Conservation (phyloP, 345 rosid genomes). For the Kernera saxatilis region DNA sequence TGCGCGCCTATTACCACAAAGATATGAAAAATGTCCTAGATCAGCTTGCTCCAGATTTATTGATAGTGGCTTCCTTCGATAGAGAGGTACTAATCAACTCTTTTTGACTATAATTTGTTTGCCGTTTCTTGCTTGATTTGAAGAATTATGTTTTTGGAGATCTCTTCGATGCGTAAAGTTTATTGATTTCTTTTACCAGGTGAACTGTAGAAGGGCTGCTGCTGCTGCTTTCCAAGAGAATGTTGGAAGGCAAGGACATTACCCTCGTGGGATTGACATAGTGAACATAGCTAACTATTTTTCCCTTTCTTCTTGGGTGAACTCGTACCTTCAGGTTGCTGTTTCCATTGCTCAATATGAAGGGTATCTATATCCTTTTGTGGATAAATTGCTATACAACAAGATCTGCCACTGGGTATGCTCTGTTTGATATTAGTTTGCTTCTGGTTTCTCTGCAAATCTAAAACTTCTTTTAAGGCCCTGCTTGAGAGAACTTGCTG, state of each 20-base stretch:
- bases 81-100: slow-evolving; percentile 65
- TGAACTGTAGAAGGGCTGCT: slow-evolving; percentile 97
- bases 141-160: slow-evolving; percentile 9
- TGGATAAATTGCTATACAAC: slow-evolving; percentile 67
- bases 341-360: slow-evolving; percentile 71
- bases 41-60: slow-evolving; percentile 81
- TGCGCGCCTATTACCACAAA: slow-evolving; percentile 86
- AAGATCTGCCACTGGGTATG: slow-evolving; percentile 99
- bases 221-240: slow-evolving; percentile 99
- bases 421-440: slow-evolving; percentile 4
- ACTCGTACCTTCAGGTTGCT: slow-evolving; percentile 82
- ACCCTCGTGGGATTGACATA: slow-evolving; percentile 95
- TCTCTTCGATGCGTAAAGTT: slow-evolving; percentile 8
- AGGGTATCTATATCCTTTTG: slow-evolving; percentile 84
- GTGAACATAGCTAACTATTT: slow-evolving; percentile 93
- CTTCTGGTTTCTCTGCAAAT: not conserved
- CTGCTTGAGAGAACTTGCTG: too few relatives aligned
- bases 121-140: not conserved
- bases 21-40: slow-evolving; percentile 85
- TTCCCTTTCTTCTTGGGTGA: slow-evolving; percentile 85
- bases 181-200: slow-evolving; percentile 41
- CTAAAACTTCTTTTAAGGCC: not conserved
- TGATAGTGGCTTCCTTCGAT: slow-evolving; percentile 85
- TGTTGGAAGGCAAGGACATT: slow-evolving; percentile 96
- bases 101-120: slow-evolving; percentile 13